Percentiles rank a stretch among this genome's conserved stretches.
These are phyloP conservation scores for Penicillium dipodomyicola DNA, from an alignment of 495 filamentous ascomycete genomes.

Conservation along the genomic window DNA sequence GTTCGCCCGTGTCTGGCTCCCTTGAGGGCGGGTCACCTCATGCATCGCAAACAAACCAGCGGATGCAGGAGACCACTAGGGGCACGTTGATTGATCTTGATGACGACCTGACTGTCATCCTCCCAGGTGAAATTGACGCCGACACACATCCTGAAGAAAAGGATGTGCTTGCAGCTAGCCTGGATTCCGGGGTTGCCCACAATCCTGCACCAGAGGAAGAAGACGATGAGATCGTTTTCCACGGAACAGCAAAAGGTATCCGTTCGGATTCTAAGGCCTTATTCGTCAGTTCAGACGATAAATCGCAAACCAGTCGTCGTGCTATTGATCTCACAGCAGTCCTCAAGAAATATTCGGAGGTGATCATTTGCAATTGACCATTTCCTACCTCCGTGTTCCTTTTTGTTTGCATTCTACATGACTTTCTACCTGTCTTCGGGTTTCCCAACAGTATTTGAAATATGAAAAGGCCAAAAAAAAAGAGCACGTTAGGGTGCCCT, in stretches of 20 bases:
- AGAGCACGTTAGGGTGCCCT: background rate
- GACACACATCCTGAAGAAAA: background rate
- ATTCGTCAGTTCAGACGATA: background rate
- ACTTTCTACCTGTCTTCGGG: background rate
- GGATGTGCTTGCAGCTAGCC: background rate
- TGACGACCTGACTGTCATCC: background rate
- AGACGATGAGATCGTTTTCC: background rate
- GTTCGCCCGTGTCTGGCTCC: background rate
- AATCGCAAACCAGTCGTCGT: background rate
- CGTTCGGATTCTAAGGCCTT: background rate
- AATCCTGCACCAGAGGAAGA: background rate
- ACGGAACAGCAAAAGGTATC: background rate
- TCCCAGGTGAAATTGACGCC: background rate
- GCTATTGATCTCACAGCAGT: background rate
- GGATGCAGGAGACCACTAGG: background rate
- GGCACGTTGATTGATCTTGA: background rate
- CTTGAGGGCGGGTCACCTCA: background rate
- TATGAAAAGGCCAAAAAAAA: background rate
- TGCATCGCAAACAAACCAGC: background rate
- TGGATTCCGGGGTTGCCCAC: background rate
- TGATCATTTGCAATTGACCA: background rate
- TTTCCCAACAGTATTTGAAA: background rate
- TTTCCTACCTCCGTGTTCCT: background rate
- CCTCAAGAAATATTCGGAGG: background rate
- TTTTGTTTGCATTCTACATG: background rate